Conservation (phyloP, 345 rosid genomes). For the Nephelium lappaceum region DNA sequence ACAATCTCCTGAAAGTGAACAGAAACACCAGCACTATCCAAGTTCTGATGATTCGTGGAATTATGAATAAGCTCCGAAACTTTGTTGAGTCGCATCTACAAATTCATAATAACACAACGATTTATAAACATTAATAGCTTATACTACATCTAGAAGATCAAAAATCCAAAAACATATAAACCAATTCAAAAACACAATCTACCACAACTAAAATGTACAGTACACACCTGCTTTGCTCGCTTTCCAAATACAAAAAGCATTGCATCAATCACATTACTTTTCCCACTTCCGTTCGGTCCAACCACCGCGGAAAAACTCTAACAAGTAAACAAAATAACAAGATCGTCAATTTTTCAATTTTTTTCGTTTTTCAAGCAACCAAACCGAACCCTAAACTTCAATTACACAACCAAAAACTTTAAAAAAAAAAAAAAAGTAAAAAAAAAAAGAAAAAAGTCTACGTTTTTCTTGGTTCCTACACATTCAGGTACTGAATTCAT, state of each 20-base stretch:
- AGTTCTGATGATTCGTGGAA: conserved; percentile 93
- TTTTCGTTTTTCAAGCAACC: not conserved
- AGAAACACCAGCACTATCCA: conserved; percentile 94
- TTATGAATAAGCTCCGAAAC: conserved; percentile 98
- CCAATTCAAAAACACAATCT: not conserved
- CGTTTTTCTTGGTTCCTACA: not conserved
- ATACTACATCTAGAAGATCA: not conserved
- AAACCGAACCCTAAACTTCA: not conserved
- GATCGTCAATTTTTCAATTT: too few relatives aligned
- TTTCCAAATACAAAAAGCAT: conserved; percentile 98
- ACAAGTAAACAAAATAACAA: not conserved
- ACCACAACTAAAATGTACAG: not conserved
- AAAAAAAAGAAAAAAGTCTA: not conserved
- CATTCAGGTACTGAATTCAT: not conserved
- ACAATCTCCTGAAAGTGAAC: conserved; percentile 95
- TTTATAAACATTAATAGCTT: not conserved
- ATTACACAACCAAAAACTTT: not conserved
- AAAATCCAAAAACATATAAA: conserved; percentile 1
- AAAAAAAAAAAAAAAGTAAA: too few relatives aligned
- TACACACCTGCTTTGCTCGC: conserved; percentile 97
- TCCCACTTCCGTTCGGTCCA: conserved; percentile 99
- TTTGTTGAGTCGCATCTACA: conserved; percentile 95
- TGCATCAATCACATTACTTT: conserved; percentile 98
- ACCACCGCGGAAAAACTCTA: conserved; percentile 99
- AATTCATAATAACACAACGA: conserved; percentile 14